Base-by-base conservation (phyloP, 768 basidiomycete genomes). In the Clavaria fumosa region DNA sequence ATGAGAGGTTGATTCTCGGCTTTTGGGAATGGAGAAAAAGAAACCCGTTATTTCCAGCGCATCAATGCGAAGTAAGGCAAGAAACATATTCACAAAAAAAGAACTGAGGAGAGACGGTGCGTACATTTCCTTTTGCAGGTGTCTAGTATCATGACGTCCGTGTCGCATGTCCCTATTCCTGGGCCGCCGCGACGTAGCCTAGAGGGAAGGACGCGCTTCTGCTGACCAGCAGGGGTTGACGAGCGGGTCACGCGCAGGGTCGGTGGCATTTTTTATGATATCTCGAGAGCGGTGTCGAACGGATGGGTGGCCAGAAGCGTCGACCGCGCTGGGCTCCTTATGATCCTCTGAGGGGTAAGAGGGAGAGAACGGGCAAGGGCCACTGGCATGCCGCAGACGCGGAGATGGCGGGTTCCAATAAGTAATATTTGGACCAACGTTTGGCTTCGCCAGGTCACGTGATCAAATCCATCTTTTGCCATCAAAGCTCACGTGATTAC, bases 111-210 rank as follows among this genome's bases (percentile, higher is more conserved):
- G 38, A 32, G 41, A 39, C 38, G 34, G 36, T 24, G 68, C 76
- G 51, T 53, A 88, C 88, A 61, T 64, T 74, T 77, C 56, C 73
- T 72, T 58, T 74, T 73, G 49, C 79, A 68, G 44, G 77, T 79
- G 47, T 89, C 85, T 45, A 88, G 56, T 53, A 91, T 82, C 73
- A 85, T 76, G 38, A 74, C 48, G 61, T 91, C 88, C 12, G 77
- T 66, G 53, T 85, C 81, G 52, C 76, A 75, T 43, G 60, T 78
- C 39, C 86, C 83, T 35, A 83, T 71, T 23, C 82, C 83, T 20
- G 80, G 78, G 11, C 82, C 83, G 39, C 82, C 78, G 39, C 86
- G 71, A 47, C 83, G 67, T 39, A 79, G 70, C 48, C 88, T 72
- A 55, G 82, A 71, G 30, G 88, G 88, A 40, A 86, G 61, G 31